Evolutionary conservation across 169 alveolate species (phyloP).

Genomic region (Plasmodium adleri): DNA sequence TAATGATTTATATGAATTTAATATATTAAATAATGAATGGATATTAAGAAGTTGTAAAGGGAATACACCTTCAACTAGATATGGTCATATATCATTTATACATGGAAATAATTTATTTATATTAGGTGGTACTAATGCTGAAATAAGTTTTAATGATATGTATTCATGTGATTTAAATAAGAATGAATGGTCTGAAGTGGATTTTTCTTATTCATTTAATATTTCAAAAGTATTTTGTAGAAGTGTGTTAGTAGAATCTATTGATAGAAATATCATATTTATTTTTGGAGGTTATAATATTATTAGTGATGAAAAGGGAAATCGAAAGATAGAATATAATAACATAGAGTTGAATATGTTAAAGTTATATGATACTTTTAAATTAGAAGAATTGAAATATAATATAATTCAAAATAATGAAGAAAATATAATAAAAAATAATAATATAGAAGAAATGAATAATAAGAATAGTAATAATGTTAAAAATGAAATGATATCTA

Average conservation of each 20-base stretch:
- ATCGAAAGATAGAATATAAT: slow-evolving; percentile 48
- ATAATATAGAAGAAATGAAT: slow-evolving; percentile 10
- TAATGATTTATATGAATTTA: slow-evolving; percentile 58
- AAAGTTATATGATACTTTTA: slow-evolving; percentile 59
- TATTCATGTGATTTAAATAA: slow-evolving; percentile 48
- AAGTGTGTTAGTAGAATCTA: slow-evolving; percentile 45
- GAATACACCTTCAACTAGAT: slow-evolving; percentile 34
- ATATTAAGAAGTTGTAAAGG: slow-evolving; percentile 50
- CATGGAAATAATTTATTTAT: slow-evolving; percentile 64
- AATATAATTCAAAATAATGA: slow-evolving; percentile 15
- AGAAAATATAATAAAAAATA: neutral
- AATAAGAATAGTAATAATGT: neutral
- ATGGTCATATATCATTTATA: slow-evolving; percentile 63
- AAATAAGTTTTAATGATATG: slow-evolving; percentile 68
- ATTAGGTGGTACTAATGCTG: slow-evolving; percentile 73
- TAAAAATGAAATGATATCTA: neutral
- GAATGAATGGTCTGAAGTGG: slow-evolving; percentile 73
- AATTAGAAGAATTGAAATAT: slow-evolving; percentile 58
- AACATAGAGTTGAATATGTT: slow-evolving; percentile 48
- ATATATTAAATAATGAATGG: slow-evolving; percentile 52
- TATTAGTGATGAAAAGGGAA: slow-evolving; percentile 70
- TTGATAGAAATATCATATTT: slow-evolving; percentile 63
- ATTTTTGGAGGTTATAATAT: slow-evolving; percentile 67
- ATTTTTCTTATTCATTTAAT: slow-evolving; percentile 61
- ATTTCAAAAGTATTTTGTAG: slow-evolving; percentile 52